Evolutionary conservation across 192 early-diverging fungal species (phyloP), one percentile per base, ranked within the genome.

Genomic region (Coemansia erecta): DNA sequence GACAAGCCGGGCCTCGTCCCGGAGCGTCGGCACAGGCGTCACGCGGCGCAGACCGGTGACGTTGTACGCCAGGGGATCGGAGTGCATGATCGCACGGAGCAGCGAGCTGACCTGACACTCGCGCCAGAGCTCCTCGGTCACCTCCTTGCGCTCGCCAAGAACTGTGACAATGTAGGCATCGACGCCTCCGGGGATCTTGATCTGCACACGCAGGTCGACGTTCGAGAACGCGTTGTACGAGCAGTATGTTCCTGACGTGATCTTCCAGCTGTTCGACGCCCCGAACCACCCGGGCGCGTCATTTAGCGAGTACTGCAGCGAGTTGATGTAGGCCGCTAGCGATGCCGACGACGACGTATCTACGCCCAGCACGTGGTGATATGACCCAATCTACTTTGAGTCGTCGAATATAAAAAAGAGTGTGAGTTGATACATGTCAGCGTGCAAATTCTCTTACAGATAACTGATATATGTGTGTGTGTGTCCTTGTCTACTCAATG

Each of bases 181-280:
- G 5, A 99, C 97, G 42, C 97, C 94, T 54, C 97, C 97, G 11
- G 97, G 97, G 66, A 98, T 98, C 57, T 91, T 89, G 28, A 99
- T 94, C 75, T 97, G 93, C n/a, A 99, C 97, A 37, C 97, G 86
- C 41, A 99, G 86, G 80, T 99, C 97, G 8, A 97, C 89, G 18
- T 93, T 85, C 7, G 95, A 94, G 63, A 99, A 99, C 4, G 93
- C 93, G 76, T 99, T 97, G 81, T 91, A 99, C 71, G 94, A 92
- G 80, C 97, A 94, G 78, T 90, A 91, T 1, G 87, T 90, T 19
- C 88, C 89, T 19, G 84, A 85, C 11, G 69, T 70, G 48, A 91
- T 85, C 70, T 88, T 89, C 85, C 75, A 72, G 58, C 56, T 61
- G 45, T 67, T 83, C 44, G 42, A 60, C 67, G 56, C 58, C 12